Percentiles rank a stretch among this genome's conserved stretches.
Conservation (phyloP, 345 rosid species). For the Odontarrhena argentea region DNA sequence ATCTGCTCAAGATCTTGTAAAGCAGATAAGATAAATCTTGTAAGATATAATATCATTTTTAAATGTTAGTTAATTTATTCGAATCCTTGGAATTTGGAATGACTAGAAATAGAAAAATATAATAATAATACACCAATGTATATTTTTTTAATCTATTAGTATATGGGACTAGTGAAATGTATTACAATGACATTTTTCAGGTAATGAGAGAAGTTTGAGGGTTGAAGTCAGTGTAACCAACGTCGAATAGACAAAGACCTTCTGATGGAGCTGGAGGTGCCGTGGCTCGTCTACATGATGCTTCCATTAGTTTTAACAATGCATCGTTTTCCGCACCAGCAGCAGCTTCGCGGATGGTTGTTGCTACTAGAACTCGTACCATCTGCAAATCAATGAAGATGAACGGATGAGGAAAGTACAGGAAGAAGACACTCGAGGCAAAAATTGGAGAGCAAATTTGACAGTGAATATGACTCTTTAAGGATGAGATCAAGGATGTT, state of each 20-base stretch:
- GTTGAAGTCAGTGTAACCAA: constrained; percentile 77
- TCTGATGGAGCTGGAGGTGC: constrained; percentile 95
- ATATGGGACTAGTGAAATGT: not conserved
- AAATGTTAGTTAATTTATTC: not conserved
- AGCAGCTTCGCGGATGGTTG: constrained; percentile 89
- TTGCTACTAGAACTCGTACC: constrained; percentile 93
- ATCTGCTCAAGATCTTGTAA: constrained; percentile 29
- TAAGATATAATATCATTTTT: not conserved
- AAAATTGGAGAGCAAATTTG: not conserved
- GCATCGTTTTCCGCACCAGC: constrained; percentile 82
- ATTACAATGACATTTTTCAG: constrained; percentile 35
- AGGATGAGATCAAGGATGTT: constrained; percentile 2
- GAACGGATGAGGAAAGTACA: not conserved
- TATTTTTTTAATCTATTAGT: not conserved
- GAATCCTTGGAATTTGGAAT: constrained; percentile 3
- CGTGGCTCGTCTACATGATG: constrained; percentile 88
- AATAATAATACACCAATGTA: not conserved
- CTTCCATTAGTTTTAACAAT: constrained; percentile 68
- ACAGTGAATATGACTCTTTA: not conserved
- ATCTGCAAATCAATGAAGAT: constrained; percentile 47
- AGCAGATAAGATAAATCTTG: constrained; percentile 1
- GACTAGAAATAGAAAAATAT: not conserved
- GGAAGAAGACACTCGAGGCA: not conserved
- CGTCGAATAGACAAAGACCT: constrained; percentile 82
- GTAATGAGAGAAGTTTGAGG: constrained; percentile 56